Evolutionary conservation across 345 rosid species (phyloP), one percentile per base, ranked within the genome.

Genomic region (Populus simonii): DNA sequence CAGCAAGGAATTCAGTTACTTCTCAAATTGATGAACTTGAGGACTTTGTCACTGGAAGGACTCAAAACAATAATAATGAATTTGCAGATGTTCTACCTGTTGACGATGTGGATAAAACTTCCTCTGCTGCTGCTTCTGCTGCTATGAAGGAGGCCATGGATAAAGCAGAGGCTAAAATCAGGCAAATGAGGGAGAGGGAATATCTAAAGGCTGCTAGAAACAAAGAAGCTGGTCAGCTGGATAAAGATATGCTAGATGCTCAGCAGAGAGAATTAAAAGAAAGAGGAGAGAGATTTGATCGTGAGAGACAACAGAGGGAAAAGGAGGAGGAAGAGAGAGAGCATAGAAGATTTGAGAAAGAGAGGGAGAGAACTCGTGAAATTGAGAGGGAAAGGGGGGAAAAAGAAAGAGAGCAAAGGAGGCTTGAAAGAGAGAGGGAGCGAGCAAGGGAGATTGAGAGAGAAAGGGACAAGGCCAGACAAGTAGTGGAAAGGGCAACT

Each of bases 81-180:
- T 77, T 83, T 68, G 80, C 83, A 67, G 89, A 91, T 3, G 81
- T 74, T 77, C 81, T 84, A 76, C 80, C 84, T 76, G 83, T 81
- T 79, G 95, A 89, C 36, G 98, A 89, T 77, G 68, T 84, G 70
- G 97, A 87, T 55, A 76, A 80, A 70, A 85, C 78, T 75, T 80
- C 77, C 70, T 89, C 94, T 72, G 78, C 82, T 74, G 99, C 98
- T 83, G 96, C 90, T 59, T 92, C 97, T 80, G 99, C 98, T 63
- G 98, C 97, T 53, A 93, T 93, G 95, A 93, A 93, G 85, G 95
- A 92, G 77, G 99, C 98, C 68, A 92, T 96, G 99, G 97, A 93
- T 77, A 96, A 88, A 88, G 99, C 98, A 61, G 94, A 93, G 88
- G 97, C 94, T 8, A 96, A 93, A 90, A 89, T 96, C 83, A 91